Percentiles rank a stretch among this genome's conserved stretches.
phyloP scores from a whole-genome alignment of 2,329 filamentous ascomycete genomes.

The Emericellopsis atlantica region DNA sequence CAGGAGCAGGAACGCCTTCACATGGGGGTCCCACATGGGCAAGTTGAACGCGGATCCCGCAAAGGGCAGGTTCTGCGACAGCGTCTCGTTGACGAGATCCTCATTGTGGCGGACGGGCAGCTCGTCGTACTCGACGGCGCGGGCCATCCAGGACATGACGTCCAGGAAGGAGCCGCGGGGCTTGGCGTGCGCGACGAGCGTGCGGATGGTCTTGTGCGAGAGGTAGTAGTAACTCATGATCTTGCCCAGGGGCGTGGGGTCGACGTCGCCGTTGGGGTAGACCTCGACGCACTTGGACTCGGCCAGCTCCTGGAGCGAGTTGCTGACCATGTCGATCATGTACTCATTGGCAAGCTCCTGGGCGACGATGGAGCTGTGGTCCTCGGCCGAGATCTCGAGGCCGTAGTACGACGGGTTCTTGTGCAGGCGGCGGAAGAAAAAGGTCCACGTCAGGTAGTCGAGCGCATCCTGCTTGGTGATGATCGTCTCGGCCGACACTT shows the following conservation, averaged over 20 bases:
- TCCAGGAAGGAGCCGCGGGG: constrained; percentile 67
- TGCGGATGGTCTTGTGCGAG: constrained; percentile 86
- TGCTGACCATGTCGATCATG: constrained; percentile 87
- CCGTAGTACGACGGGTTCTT: constrained; percentile 99
- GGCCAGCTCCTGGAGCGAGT: constrained; percentile 69
- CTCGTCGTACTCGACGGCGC: constrained; percentile 92
- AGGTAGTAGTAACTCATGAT: constrained; percentile 99
- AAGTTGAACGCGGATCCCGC: constrained; percentile 49
- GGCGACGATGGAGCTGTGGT: constrained; percentile 77
- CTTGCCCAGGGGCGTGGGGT: constrained; percentile 83
- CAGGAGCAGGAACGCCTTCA: constrained; percentile 86
- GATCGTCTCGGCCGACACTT: constrained; percentile 88
- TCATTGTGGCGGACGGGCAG: constrained; percentile 96
- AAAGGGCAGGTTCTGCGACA: constrained; percentile 68
- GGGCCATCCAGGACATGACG: constrained; percentile 82
- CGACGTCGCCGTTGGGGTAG: constrained; percentile 77
- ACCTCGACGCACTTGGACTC: constrained; percentile 75
- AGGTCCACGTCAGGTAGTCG: constrained; percentile 97
- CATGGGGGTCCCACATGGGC: constrained; percentile 97
- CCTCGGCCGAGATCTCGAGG: constrained; percentile 81
- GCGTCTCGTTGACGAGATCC: constrained; percentile 87
- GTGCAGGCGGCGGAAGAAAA: constrained; percentile 94
- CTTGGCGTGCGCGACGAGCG: constrained; percentile 66
- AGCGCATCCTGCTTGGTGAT: constrained; percentile 91
- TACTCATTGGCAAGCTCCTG: constrained; percentile 85